Base-by-base conservation (phyloP, 768 basidiomycete genomes). In the Phallus indusiatus region DNA sequence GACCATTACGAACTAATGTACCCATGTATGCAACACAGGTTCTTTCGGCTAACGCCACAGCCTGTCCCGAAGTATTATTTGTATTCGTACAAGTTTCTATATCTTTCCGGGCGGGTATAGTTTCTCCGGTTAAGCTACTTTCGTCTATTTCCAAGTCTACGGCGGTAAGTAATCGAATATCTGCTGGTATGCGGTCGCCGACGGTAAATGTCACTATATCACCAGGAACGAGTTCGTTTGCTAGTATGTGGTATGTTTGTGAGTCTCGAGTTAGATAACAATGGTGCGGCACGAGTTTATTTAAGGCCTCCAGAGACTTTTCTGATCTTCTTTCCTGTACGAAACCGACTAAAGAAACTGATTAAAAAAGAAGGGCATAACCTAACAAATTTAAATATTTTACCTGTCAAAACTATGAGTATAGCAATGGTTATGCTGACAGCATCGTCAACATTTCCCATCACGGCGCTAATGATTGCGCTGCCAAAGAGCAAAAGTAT, bases 381-480 rank as follows among this genome's bases (percentile, higher is more conserved):
- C n/a, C n/a, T 12, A 53, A 14, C 12, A 17, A 24, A 47, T 2
- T 35, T 28, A 49, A n/a, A 20, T 24, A 64, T 80, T 70, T n/a
- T 64, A 94, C 93, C 93, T 37, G 94, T 94, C 6, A 98, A 73
- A 21, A 98, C 94, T 59, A 97, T 97, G 28, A 90, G 72, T 17
- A 98, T 88, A 24, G 94, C 94, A 10, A 95, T 78, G 1, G 88
- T 86, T 62, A 98, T 97, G 67, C 92, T 94, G 64, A 94, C 73
- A 5, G 95, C 94, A 67, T 98, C 94, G 68, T 98, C 93, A 36
- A 89, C 73, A 66, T 96, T 95, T n/a, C 95, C 95, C 84, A 97
- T 90, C 52, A 93, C 68, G 1, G 88, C 90, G 67, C 92, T 94
- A 46, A 97, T 83, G 17, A 81, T 75, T 0, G 94, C 94, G 68